A percentile compares a stretch with the other conserved stretches of the same genome.
These are phyloP conservation scores for Hypoxylon sp. DNA, from an alignment of 2,329 filamentous ascomycete species.

Conservation along the genomic window DNA sequence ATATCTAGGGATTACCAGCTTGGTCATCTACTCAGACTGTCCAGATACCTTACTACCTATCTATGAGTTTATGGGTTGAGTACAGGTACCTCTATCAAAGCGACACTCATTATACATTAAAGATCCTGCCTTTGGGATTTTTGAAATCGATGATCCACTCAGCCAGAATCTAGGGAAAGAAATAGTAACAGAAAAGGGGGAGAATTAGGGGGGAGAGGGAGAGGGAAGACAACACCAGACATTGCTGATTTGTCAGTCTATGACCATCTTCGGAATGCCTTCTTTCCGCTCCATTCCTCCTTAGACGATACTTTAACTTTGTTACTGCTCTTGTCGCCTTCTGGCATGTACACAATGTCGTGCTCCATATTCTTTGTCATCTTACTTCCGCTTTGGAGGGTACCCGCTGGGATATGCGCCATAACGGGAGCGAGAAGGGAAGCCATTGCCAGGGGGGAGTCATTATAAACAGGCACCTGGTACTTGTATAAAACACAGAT, in stretches of 20 bases:
- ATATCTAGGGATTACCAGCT: no score
- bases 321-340: not conserved
- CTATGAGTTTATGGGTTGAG: not conserved
- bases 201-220: no score
- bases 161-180: not conserved
- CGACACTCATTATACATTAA: not conserved
- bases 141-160: not conserved
- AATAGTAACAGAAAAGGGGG: not conserved
- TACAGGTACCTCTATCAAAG: not conserved
- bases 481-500: not conserved
- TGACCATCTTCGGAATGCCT: slow-evolving; percentile 3
- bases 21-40: no score
- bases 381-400: not conserved
- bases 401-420: not conserved
- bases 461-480: slow-evolving; percentile 8
- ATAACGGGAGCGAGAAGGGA: slow-evolving; percentile 14
- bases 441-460: slow-evolving; percentile 11
- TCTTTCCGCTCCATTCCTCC: not conserved
- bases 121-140: not conserved
- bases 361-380: not conserved
- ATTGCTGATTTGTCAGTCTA: not conserved
- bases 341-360: not conserved
- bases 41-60: not conserved
- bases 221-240: not conserved
- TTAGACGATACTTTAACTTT: not conserved